A percentile compares a stretch with the other conserved stretches of the same genome.
phyloP scores from a whole-genome alignment of 192 early-diverging fungal genomes.

The Rhizoclosmatium sp. region DNA sequence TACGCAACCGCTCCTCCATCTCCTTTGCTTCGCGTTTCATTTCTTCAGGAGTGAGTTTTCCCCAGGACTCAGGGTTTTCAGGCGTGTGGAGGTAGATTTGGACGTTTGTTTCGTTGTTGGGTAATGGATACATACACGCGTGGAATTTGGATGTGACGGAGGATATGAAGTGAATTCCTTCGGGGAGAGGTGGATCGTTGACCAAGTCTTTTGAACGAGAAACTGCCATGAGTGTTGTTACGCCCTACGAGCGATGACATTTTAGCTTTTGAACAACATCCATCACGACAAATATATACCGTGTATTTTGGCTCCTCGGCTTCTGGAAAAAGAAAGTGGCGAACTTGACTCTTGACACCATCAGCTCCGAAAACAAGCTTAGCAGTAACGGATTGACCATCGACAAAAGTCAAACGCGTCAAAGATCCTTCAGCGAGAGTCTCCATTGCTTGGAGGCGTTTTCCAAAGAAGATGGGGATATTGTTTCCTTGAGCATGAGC shows the following conservation, averaged over 20 bases:
- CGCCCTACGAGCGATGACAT: constrained; percentile 29
- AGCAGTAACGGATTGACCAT: constrained; percentile 12
- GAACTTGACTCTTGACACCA: constrained; percentile 51
- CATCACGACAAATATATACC: not conserved
- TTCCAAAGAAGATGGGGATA: constrained; percentile 33
- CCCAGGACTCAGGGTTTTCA: constrained; percentile 56
- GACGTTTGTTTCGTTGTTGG: constrained; percentile 54
- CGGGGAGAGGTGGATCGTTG: not conserved
- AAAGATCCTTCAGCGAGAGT: not conserved
- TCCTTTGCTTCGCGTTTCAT: constrained; percentile 32
- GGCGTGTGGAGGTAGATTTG: constrained; percentile 52
- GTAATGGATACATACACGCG: constrained; percentile 49
- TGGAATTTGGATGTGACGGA: constrained; percentile 51
- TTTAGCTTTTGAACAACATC: not conserved
- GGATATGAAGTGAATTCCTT: constrained; percentile 53
- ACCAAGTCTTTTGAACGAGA: constrained; percentile 28
- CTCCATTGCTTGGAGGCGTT: constrained; percentile 33
- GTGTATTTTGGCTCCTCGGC: constrained; percentile 3
- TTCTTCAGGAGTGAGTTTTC: constrained; percentile 44
- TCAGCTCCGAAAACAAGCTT: constrained; percentile 54
- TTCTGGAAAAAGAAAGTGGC: constrained; percentile 41
- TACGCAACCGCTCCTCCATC: constrained; percentile 20
- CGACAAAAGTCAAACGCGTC: constrained; percentile 34
- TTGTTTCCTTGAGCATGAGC: constrained; percentile 27
- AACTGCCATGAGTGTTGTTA: constrained; percentile 57